These are phyloP conservation scores for Thelephora terrestris DNA, from an alignment of 1,284 basidiomycete genomes.

Conservation along the genomic window DNA sequence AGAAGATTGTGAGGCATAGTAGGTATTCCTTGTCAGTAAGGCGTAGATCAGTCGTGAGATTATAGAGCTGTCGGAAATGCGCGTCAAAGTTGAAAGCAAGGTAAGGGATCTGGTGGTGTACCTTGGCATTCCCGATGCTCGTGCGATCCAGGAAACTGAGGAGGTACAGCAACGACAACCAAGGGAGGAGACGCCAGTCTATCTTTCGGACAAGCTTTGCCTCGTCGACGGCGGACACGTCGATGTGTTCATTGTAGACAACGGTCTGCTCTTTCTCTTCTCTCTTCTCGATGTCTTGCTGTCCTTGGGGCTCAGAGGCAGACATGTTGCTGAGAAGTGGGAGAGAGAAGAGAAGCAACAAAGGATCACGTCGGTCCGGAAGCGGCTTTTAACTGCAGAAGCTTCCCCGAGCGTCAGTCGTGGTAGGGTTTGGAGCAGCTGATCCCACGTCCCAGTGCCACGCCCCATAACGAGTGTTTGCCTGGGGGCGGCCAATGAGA, in stretches of 20 bases:
- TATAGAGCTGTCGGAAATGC: slow-evolving; percentile 35
- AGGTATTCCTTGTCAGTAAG: slow-evolving; percentile 56
- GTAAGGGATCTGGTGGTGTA: slow-evolving; percentile 17
- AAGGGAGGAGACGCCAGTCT: slow-evolving; percentile 54
- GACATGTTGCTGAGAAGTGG: no score
- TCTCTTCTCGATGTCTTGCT: no score
- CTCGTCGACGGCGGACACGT: slow-evolving; percentile 49
- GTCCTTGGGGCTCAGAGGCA: no score
- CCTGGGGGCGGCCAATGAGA: no score
- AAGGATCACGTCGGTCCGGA: no score
- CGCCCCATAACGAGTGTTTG: no score
- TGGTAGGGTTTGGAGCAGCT: no score
- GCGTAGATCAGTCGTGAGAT: slow-evolving; percentile 41
- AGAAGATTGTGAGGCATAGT: slow-evolving; percentile 52
- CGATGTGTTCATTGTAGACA: slow-evolving; percentile 41
- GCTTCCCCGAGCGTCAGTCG: no score
- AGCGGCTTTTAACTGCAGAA: no score
- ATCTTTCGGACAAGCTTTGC: slow-evolving; percentile 55
- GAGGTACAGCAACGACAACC: slow-evolving; percentile 65
- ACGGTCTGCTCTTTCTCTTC: not conserved
- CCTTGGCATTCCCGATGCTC: slow-evolving; percentile 74
- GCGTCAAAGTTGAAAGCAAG: not conserved
- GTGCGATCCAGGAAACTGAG: slow-evolving; percentile 70
- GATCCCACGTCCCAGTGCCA: no score
- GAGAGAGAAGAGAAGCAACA: no score